Evolutionary conservation across 306 rosid genomes (phyloP).

Genomic region (Cucurbita pepo): DNA sequence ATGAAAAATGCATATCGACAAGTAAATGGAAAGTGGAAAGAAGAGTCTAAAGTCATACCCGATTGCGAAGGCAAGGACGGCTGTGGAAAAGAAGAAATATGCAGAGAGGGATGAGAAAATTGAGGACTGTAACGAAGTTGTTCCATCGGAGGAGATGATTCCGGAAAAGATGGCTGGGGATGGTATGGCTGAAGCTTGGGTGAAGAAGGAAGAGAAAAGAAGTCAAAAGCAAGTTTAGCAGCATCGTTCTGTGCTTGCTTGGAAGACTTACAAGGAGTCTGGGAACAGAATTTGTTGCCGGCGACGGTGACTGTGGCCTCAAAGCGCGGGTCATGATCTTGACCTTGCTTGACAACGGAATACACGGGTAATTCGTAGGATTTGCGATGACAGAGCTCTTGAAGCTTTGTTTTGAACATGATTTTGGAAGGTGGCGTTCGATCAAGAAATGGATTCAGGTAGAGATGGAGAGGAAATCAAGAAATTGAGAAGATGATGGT

Average conservation of each 20-base stretch:
- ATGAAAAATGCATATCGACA: neutral
- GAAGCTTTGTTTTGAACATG: constrained; percentile 53
- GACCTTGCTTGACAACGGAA: constrained; percentile 31
- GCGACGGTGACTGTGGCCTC: constrained; percentile 34
- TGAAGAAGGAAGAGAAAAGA: constrained; percentile 11
- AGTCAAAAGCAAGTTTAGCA: constrained; percentile 39
- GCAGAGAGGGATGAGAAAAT: neutral
- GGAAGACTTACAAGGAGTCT: constrained; percentile 16
- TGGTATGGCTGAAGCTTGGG: neutral
- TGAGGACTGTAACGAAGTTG: neutral
- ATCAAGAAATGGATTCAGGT: neutral
- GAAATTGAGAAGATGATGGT: neutral
- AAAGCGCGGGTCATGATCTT: constrained; percentile 37
- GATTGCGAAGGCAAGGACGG: constrained; percentile 4
- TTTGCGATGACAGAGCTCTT: constrained; percentile 47
- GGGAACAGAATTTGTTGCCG: constrained; percentile 26
- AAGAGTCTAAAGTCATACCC: constrained; percentile 1
- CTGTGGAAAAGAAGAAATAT: constrained; percentile 6
- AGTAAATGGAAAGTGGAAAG: constrained; percentile 3
- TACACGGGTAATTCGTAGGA: constrained; percentile 36
- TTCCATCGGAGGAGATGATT: neutral
- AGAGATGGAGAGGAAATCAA: neutral
- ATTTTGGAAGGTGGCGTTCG: neutral
- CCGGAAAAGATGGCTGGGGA: neutral
- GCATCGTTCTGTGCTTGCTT: constrained; percentile 52